Evolutionary conservation across 345 rosid species (phyloP).

Genomic region (Boechera stricta): DNA sequence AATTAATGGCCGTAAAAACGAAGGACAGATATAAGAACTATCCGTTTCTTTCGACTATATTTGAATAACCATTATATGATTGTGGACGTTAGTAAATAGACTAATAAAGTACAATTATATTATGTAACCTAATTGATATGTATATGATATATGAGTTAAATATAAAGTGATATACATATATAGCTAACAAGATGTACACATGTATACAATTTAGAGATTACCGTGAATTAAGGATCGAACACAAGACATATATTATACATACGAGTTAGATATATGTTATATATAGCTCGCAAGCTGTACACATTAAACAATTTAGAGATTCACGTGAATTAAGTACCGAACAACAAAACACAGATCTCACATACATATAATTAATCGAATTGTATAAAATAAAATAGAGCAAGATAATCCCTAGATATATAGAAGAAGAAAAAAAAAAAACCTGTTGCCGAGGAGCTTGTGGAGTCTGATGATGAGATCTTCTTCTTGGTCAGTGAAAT

Average conservation of each 20-base stretch:
- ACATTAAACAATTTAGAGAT: constrained; percentile 15
- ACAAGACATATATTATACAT: neutral
- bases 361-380: neutral
- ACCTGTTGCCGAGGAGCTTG: constrained; percentile 74
- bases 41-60: neutral
- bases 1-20: neutral
- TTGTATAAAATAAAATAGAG: neutral
- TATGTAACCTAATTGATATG: neutral
- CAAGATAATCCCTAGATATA: neutral
- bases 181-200: neutral
- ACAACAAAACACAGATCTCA: neutral
- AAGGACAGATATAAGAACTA: constrained; percentile 3
- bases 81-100: neutral
- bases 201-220: neutral
- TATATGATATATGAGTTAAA: neutral
- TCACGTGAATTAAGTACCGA: neutral
- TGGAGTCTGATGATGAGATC: constrained; percentile 69
- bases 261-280: neutral
- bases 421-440: neutral
- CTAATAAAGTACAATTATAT: neutral
- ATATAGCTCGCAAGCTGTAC: constrained; percentile 7
- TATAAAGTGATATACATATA: neutral
- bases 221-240: constrained; percentile 22
- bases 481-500: constrained; percentile 62
- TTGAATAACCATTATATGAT: neutral